These are phyloP conservation scores for Dendrothele bispora DNA, from an alignment of 768 basidiomycete genomes.

Conservation along the genomic window DNA sequence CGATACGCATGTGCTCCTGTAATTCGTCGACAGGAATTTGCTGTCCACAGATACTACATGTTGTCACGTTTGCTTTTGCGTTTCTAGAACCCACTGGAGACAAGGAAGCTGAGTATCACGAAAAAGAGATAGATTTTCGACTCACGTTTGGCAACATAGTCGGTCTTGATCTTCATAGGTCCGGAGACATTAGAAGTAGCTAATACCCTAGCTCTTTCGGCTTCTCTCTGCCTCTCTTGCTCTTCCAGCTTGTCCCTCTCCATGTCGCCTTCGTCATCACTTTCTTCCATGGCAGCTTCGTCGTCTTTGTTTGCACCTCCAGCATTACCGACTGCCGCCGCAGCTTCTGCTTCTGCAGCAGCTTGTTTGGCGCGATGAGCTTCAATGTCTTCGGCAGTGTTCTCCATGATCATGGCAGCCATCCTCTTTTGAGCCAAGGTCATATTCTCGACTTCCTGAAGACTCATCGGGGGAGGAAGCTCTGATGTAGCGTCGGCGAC, in stretches of 20 bases:
- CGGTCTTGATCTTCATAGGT: constrained; percentile 92
- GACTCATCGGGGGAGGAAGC: constrained; percentile 94
- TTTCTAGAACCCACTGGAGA: constrained; percentile 65
- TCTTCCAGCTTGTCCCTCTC: constrained; percentile 67
- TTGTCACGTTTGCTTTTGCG: constrained; percentile 72
- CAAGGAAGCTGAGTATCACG: constrained; percentile 10
- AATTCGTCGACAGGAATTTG: constrained; percentile 95
- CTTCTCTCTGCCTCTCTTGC: constrained; percentile 66
- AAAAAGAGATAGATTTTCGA: constrained; percentile 13
- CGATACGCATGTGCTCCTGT: constrained; percentile 97
- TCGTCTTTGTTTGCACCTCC: constrained; percentile 54
- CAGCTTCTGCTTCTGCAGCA: constrained; percentile 83
- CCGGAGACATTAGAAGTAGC: constrained; percentile 81
- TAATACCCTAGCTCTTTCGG: constrained; percentile 76
- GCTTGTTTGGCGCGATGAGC: constrained; percentile 80
- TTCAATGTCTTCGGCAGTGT: constrained; percentile 83
- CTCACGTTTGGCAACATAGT: constrained; percentile 93
- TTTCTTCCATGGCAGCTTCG: constrained; percentile 83
- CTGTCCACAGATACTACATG: constrained; percentile 93
- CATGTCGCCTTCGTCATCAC: constrained; percentile 78
- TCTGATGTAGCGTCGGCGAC: constrained; percentile 87
- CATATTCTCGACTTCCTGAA: constrained; percentile 95
- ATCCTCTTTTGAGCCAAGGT: constrained; percentile 96
- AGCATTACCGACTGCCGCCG: constrained; percentile 70
- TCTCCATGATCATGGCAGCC: constrained; percentile 98